Evolutionary conservation across 495 filamentous ascomycete genomes (phyloP).

Genomic region (Neurospora sp.): DNA sequence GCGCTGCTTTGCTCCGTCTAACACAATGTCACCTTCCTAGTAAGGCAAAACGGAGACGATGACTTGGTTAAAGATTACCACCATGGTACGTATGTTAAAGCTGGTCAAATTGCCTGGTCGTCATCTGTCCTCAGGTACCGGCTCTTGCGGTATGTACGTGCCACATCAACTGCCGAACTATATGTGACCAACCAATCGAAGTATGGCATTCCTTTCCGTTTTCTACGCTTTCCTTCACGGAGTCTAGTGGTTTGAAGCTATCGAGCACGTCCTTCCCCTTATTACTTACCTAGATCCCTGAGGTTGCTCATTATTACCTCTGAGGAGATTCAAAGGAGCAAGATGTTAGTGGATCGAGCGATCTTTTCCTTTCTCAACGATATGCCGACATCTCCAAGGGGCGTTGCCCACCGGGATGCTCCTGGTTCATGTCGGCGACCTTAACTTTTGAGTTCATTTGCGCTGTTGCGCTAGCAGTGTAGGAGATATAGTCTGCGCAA

Average conservation of each 20-base stretch:
- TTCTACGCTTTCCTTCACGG: neutral
- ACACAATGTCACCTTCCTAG: neutral
- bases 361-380: neutral
- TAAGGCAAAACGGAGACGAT: neutral
- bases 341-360: neutral
- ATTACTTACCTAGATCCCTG: neutral
- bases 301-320: neutral
- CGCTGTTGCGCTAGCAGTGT: neutral
- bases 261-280: neutral
- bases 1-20: neutral
- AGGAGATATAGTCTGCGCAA: neutral
- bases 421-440: neutral
- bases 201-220: neutral
- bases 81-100: neutral
- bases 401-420: neutral
- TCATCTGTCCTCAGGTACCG: neutral
- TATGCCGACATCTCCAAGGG: neutral
- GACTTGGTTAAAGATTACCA: neutral
- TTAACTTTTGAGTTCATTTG: neutral
- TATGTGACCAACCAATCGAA: neutral
- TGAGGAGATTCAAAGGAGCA: neutral
- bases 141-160: neutral
- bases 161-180: neutral
- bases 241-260: neutral
- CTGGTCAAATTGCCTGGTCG: no score